Base-by-base conservation (phyloP, 495 filamentous ascomycete genomes). In the Aspergillus panamensis region DNA sequence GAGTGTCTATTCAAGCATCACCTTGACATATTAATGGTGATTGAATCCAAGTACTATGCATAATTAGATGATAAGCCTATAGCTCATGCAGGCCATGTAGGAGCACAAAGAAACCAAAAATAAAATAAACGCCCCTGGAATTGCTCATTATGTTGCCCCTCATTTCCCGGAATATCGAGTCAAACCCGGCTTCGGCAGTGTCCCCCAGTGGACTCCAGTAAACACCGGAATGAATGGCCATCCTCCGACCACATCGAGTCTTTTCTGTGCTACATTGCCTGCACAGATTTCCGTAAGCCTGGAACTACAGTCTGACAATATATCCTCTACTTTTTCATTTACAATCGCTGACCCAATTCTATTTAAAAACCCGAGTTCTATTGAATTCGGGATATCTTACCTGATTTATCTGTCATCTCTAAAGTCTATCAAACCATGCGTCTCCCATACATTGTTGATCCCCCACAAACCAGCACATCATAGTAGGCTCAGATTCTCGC, bases 381-480 rank as follows among this genome's bases (percentile, higher is more conserved):
- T 12, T 9, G 16, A 7, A 40, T 40, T 40, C 0, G 2, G 37
- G 5, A 4, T 14, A 6, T 40, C 37, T 1, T 25, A 25, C 5
- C 25, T 25, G 25, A 2, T 25, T 5, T 5, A 25, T 25, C 25
- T 25, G 25, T n/a, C n/a, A n/a, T n/a, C n/a, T n/a, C n/a, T n/a
- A 45, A 45, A 21, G 16, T 31, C 1, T 31, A 12, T 13, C 42
- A 20, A 5, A 82, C 60, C 51, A 91, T 91, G 88, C 87, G 87
- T 66, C 75, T 91, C 58, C 84, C 86, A 54, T 91, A 92, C 79
- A 69, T 80, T 50, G 69, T 80, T 60, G 75, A 84, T 64, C 82
- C 82, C 0, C 81, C 84, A n/a, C 62, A 69, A 1, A 68, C 84
- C 6, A 62, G 63, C 57, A 73, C 68, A 14, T 61, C 72, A 6